Evolutionary conservation across 129 eudicot species (phyloP), one percentile per base, ranked within the genome.

Genomic region (Artemisia annua): DNA sequence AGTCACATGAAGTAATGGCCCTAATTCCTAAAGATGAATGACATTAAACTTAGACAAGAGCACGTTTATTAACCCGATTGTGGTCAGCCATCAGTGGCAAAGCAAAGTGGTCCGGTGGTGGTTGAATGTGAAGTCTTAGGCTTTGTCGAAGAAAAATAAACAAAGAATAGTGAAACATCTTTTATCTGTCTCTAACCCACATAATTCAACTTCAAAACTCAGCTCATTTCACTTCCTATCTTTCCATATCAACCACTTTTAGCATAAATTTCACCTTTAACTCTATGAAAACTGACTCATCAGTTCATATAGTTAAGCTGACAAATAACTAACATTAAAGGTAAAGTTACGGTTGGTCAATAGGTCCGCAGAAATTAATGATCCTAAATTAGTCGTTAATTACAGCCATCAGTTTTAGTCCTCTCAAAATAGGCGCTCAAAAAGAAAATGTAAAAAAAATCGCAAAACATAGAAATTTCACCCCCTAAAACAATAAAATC

Each of bases 161-260:
- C n/a, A n/a, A n/a, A n/a, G n/a, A n/a, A n/a, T n/a, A n/a, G n/a
- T n/a, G n/a, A n/a, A n/a, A n/a, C n/a, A n/a, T n/a, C n/a, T n/a
- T n/a, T n/a, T 20, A 57, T 16, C 44, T 71, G 75, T 71, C 39
- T 46, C 73, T 65, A 70, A 62, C 63, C 77, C 63, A 79, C 68
- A 70, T 32, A 74, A 68, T 63, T n/a, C 18, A 79, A 66, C 66
- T 63, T 73, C 82, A 74, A 73, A 78, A 48, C 58, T 55, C 50
- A 35, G 7, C 52, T 70, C 62, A 35, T 32, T 70, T 28, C 39
- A 12, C 71, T 67, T 67, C 49, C 56, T 67, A 48, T 19, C 49
- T 48, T 67, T 46, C 15, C 57, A 19, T 65, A 43, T 43, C 54
- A 65, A 65, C 52, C 22, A 20, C 22, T 20, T 20, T 20, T 20